Evolutionary conservation across 2,329 filamentous ascomycete species (phyloP).

Genomic region (Alternaria conjuncta): DNA sequence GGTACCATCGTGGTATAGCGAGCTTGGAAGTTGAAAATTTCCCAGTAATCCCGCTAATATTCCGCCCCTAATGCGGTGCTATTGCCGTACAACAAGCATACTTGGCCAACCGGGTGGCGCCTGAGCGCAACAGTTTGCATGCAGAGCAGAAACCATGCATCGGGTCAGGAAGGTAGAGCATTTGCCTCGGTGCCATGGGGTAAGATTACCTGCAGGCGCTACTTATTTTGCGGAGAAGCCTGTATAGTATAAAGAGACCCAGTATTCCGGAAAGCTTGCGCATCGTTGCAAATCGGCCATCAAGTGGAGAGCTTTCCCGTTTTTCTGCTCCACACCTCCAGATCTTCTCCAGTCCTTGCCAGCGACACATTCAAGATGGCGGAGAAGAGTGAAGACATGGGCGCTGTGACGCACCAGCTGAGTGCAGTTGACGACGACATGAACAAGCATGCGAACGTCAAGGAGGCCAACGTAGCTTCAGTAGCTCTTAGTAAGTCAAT

Average conservation of each 20-base stretch:
- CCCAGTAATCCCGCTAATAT: not conserved
- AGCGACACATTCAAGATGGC: conserved; percentile 16
- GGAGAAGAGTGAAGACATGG: conserved; percentile 28
- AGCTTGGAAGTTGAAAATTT: not conserved
- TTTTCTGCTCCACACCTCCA: conserved; percentile 4
- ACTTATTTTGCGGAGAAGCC: conserved; percentile 31
- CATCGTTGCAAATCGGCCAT: conserved; percentile 6
- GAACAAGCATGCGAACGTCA: conserved; percentile 27
- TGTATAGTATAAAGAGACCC: conserved; percentile 34
- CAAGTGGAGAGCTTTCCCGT: conserved; percentile 4
- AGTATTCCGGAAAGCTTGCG: conserved; percentile 16
- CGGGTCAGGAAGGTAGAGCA: conserved; percentile 15
- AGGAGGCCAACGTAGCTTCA: conserved; percentile 38
- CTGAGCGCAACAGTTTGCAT: conserved; percentile 10
- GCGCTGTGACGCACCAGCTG: conserved; percentile 31
- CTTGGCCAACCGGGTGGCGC: conserved; percentile 30
- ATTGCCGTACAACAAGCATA: conserved; percentile 21
- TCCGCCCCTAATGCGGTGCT: conserved; percentile 14
- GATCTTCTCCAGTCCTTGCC: not conserved
- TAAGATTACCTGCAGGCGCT: not conserved
- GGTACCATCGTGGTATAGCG: conserved; percentile 1
- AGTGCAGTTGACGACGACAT: conserved; percentile 31
- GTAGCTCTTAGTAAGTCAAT: conserved; percentile 33
- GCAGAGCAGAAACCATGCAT: conserved; percentile 19
- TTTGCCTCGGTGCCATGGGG: conserved; percentile 26